Evolutionary conservation across 805 yeast genomes (phyloP).

Genomic region (Kuraishia cidri): DNA sequence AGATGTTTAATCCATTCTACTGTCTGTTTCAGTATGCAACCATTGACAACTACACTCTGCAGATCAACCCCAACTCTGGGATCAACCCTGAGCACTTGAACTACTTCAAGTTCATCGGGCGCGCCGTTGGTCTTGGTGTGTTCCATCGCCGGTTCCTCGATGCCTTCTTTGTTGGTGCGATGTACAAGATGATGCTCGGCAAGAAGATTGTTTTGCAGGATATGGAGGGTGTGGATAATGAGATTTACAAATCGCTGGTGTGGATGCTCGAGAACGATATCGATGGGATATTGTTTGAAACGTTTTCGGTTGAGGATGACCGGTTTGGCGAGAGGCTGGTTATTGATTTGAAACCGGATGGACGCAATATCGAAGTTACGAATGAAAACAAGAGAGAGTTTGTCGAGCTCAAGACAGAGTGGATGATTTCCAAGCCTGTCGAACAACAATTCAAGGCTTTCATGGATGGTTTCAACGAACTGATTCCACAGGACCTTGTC

Average conservation of each 20-base stretch:
- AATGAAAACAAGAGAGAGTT: constrained; percentile 94
- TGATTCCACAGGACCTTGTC: constrained; percentile 93
- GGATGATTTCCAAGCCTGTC: constrained; percentile 90
- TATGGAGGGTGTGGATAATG: constrained; percentile 98
- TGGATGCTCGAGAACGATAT: constrained; percentile 97
- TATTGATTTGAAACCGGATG: constrained; percentile 84
- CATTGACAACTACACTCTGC: constrained; percentile 95
- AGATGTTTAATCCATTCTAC: constrained; percentile 97
- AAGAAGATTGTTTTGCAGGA: constrained; percentile 93
- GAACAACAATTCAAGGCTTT: constrained; percentile 95
- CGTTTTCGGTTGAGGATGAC: constrained; percentile 83
- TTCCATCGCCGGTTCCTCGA: constrained; percentile 97
- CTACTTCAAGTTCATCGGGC: constrained; percentile 95
- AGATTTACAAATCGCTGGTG: constrained; percentile 85
- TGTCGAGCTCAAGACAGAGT: constrained; percentile 89
- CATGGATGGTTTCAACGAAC: constrained; percentile 94
- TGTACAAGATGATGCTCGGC: constrained; percentile 94
- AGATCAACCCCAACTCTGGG: constrained; percentile 94
- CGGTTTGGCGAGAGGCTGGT: constrained; percentile 89
- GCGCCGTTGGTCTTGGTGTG: constrained; percentile 96
- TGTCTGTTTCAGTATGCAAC: constrained; percentile 97
- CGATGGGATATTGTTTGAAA: constrained; percentile 76
- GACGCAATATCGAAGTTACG: constrained; percentile 83
- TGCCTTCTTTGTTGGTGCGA: constrained; percentile 97
- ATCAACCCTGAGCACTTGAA: constrained; percentile 97